Percentiles rank a stretch among this genome's conserved stretches.
Evolutionary conservation across 345 rosid species (phyloP).

Genomic region (Ceriops zippeliana): DNA sequence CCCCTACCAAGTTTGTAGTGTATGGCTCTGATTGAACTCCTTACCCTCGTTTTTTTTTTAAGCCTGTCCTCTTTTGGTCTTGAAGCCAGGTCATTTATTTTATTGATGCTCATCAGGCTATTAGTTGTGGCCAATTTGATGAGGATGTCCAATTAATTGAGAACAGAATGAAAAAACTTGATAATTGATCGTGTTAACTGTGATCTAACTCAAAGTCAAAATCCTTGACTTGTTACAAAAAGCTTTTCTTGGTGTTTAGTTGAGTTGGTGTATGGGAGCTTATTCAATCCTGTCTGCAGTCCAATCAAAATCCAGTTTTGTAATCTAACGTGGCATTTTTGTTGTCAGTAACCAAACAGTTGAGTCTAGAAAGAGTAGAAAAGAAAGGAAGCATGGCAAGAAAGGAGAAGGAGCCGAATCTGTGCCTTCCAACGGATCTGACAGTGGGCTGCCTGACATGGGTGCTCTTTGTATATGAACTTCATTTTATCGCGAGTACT

Average conservation of each 20-base stretch:
- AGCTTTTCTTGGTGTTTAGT: no score
- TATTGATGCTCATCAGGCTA: background rate
- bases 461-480: conserved; percentile 82
- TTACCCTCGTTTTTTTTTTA: conserved; percentile 1
- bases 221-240: no score
- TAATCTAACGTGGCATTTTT: conserved; percentile 11
- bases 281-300: background rate
- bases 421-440: conserved; percentile 37
- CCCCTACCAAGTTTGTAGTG: conserved; percentile 47
- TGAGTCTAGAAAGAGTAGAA: conserved; percentile 58
- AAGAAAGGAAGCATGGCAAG: conserved; percentile 46
- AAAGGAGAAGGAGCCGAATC: conserved; percentile 42
- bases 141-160: background rate
- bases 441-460: conserved; percentile 55
- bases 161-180: no score
- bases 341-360: conserved; percentile 39
- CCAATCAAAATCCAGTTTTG: background rate
- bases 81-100: background rate
- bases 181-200: background rate
- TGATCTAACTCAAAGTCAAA: background rate
- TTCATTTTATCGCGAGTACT: conserved; percentile 18
- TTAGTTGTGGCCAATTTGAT: background rate
- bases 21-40: conserved; percentile 33
- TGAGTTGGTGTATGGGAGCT: no score
- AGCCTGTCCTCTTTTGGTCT: conserved; percentile 8